Conservation (phyloP, 176 grass and related monocot species). For the Avena atlantica region DNA sequence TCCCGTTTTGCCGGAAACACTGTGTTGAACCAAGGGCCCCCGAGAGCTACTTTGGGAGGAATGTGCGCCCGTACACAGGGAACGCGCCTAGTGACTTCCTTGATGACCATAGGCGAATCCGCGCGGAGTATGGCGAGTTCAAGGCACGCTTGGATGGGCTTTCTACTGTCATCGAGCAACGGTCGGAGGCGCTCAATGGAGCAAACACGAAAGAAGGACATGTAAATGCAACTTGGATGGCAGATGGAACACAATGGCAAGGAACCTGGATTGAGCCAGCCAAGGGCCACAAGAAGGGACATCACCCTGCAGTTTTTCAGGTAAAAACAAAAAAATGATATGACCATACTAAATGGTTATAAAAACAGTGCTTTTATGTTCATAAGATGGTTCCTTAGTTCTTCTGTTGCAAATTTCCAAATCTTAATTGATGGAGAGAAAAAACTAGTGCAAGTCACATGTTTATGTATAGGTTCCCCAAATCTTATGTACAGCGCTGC, state of each 20-base stretch:
- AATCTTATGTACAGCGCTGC: too few relatives aligned
- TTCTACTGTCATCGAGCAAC: not conserved
- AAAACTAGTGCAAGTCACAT: not conserved
- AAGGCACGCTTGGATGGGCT: not conserved
- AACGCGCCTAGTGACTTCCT: not conserved
- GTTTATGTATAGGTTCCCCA: too few relatives aligned
- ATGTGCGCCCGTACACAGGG: not conserved
- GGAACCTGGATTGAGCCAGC: conserved; percentile 6
- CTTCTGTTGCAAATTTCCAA: not conserved
- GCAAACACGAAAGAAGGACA: not conserved
- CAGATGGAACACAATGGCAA: conserved; percentile 12
- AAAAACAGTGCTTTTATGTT: not conserved
- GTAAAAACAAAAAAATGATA: not conserved
- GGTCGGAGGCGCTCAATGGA: not conserved
- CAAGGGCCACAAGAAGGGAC: not conserved
- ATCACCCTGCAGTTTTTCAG: not conserved
- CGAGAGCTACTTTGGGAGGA: not conserved
- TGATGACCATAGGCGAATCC: not conserved
- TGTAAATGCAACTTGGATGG: not conserved
- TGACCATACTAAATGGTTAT: too few relatives aligned
- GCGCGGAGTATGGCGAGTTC: not conserved
- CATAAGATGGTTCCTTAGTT: not conserved
- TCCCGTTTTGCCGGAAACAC: not conserved
- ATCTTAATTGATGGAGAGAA: not conserved
- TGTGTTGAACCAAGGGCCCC: not conserved